phyloP scores from a whole-genome alignment of 306 rosid species.

The Morella rubra region DNA sequence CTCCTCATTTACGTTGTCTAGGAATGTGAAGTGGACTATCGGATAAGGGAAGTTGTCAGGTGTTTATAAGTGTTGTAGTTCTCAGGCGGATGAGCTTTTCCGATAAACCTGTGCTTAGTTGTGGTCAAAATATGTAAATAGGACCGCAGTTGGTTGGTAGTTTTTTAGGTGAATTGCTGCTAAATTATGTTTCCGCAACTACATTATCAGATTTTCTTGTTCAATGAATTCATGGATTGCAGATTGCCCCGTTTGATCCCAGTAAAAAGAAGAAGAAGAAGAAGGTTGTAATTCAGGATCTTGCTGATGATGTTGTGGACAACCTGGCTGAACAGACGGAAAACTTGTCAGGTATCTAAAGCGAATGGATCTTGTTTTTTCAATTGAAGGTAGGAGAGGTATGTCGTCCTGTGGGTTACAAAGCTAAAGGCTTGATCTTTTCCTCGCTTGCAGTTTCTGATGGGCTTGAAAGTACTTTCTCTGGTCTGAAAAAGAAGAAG shows the following conservation, averaged over 20 bases:
- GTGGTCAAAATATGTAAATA: no score
- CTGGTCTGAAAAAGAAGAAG: slow-evolving; percentile 94
- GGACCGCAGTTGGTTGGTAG: neutral
- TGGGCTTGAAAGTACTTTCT: slow-evolving; percentile 64
- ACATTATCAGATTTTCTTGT: neutral
- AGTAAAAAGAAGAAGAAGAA: slow-evolving; percentile 93
- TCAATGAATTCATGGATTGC: slow-evolving; percentile 23
- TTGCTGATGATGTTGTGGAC: slow-evolving; percentile 70
- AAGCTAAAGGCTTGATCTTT: slow-evolving; percentile 13
- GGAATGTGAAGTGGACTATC: neutral
- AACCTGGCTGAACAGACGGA: slow-evolving; percentile 83
- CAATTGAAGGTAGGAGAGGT: slow-evolving; percentile 3
- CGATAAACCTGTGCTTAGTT: no score
- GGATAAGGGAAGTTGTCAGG: neutral
- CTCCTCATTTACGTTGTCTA: no score
- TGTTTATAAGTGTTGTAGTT: neutral
- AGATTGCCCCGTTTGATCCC: slow-evolving; percentile 92
- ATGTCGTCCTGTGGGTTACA: neutral
- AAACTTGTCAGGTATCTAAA: slow-evolving; percentile 57
- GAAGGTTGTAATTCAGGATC: slow-evolving; percentile 57
- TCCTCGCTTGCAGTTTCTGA: slow-evolving; percentile 70
- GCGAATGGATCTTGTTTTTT: neutral
- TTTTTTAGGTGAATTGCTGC: neutral
- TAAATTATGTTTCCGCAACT: neutral
- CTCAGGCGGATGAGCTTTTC: no score